Evolutionary conservation across 495 filamentous ascomycete genomes (phyloP), one percentile per base, ranked within the genome.

Genomic region (Annulohypoxylon bovei): DNA sequence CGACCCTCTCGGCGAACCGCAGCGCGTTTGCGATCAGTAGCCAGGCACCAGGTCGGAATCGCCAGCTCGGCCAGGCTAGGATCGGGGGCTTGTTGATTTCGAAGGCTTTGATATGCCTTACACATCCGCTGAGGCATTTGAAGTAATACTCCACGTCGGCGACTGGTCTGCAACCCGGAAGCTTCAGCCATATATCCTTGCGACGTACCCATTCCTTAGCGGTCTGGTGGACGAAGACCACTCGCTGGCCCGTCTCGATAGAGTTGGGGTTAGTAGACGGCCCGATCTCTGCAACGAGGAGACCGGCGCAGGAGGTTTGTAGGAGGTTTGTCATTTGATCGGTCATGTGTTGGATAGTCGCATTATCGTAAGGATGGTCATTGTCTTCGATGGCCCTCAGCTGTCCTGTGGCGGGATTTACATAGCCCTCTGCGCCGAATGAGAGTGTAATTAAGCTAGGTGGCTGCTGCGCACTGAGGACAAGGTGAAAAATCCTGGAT

Each of bases 141-240:
- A 75, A 60, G 53, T 76, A 74, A 5, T 75, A 65, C n/a, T 78
- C 74, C 16, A 73, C 52, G 30, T 57, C 62, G 18, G 67, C 63
- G 1, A 68, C 9, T 9, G 60, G 71, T 11, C 39, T 44, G 52
- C 71, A 64, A 32, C 71, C 72, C 1, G 76, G 73, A 4, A 78
- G 65, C 22, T 53, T 62, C 11, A 71, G 35, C 76, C 76, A 78
- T 47, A 78, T 70, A 32, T 78, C 74, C 27, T 47, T 67, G 20
- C 74, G 69, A 0, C 61, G 69, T 6, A 72, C 67, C 65, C 66
- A 78, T 61, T 78, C 74, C 23, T 78, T 78, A 5, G 72, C 67
- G 7, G 76, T 78, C 37, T 78, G 76, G 37, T 78, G 72, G 6
- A 67, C 62, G 52, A 78, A 78, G 20, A 78, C 74, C 11, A 78